Evolutionary conservation across 169 alveolate species (phyloP), one percentile per base, ranked within the genome.

Genomic region (Toxoplasma gondii): DNA sequence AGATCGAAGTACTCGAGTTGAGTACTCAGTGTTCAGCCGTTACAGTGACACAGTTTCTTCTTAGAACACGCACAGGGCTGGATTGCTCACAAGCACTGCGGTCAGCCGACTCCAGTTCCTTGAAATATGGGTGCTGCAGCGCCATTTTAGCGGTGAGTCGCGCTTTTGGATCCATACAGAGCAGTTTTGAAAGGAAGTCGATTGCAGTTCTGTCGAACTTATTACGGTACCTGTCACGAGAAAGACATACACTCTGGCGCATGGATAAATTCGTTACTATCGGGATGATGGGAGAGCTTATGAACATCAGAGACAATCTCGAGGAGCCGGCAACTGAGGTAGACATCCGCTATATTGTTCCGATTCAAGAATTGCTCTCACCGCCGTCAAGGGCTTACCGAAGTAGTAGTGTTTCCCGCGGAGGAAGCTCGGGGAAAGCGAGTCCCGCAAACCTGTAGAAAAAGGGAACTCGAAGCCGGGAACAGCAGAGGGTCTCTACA

Each of bases 121-220:
- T 44, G 45, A 86, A 31, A 34, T 86, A 86, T 0, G 92, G 92
- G 44, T 86, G 92, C 45, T 86, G 81, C 43, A 86, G n/a, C 31
- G 92, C 92, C 81, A 36, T 38, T 70, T 44, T 53, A 29, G 92
- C 92, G n/a, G 92, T 86, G 58, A 86, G 70, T 9, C 92, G 78
- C 38, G 22, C 43, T 0, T 44, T 16, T 19, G 92, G 92, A 24
- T 86, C 92, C 81, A 86, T 44, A 43, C 81, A 49, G 49, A 86
- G 92, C 44, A 86, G 80, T 34, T 53, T 44, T 16, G 70, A 34
- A 43, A 86, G 27, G 81, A 86, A 86, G 80, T 86, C 92, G 49
- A 86, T 49, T n/a, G 92, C 92, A 17, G 36, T 39, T n/a, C 34
- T 44, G 80, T 86, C 92, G 41, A 86, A 86, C 12, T 53, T 44